Evolutionary conservation across 1,284 basidiomycete species (phyloP).

Genomic region (Veloboletus limbatus): DNA sequence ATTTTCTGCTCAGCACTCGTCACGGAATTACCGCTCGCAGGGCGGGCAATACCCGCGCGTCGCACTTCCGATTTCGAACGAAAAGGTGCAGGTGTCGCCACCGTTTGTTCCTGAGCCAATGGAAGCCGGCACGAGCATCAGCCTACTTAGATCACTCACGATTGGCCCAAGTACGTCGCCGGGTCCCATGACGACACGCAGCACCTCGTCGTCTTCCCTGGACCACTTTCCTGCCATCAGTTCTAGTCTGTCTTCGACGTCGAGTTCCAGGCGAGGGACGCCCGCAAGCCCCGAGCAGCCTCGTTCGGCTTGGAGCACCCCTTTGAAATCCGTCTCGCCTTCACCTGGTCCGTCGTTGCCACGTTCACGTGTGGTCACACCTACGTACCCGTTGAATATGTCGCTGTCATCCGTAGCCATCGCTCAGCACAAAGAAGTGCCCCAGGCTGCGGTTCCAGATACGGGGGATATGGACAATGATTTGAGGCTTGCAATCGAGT

Average conservation of each 20-base stretch:
- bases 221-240: slow-evolving; percentile 33
- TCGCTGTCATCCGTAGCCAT: slow-evolving; percentile 19
- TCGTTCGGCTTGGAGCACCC: slow-evolving; percentile 31
- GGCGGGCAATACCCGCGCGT: slow-evolving; percentile 24
- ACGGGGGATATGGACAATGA: slow-evolving; percentile 47
- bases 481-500: slow-evolving; percentile 49
- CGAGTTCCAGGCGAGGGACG: slow-evolving; percentile 13
- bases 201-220: slow-evolving; percentile 22
- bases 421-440: slow-evolving; percentile 1
- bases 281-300: slow-evolving; percentile 13
- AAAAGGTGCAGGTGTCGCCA: slow-evolving; percentile 41
- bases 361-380: slow-evolving; percentile 3
- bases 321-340: slow-evolving; percentile 18
- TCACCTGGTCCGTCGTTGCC: slow-evolving; percentile 18
- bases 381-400: slow-evolving; percentile 8
- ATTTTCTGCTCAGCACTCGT: too few species aligned
- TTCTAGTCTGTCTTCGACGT: slow-evolving; percentile 28
- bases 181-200: slow-evolving; percentile 8
- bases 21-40: slow-evolving; percentile 4
- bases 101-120: slow-evolving; percentile 38
- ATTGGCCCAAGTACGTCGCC: slow-evolving; percentile 8
- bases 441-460: too few species aligned
- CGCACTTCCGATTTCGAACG: slow-evolving; percentile 35
- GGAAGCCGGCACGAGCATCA: slow-evolving; percentile 39
- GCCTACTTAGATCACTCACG: slow-evolving; percentile 19